Conservation (phyloP, 169 alveolate genomes). For the Perkinsus marinus region DNA sequence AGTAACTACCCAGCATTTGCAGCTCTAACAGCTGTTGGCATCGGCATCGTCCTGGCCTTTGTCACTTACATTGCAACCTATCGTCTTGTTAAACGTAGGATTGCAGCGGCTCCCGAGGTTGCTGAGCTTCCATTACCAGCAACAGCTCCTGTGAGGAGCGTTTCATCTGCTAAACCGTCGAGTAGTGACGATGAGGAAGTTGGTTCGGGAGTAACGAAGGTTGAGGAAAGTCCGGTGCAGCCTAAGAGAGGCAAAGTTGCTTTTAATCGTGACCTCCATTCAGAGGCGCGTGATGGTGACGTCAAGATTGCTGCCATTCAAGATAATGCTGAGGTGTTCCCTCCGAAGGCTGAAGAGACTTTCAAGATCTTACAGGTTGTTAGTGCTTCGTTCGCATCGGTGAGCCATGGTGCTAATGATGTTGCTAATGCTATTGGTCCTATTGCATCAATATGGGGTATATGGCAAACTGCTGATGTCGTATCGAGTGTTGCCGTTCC, state of each 20-base stretch:
- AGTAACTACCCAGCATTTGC: too few species aligned
- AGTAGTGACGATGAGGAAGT: too few species aligned
- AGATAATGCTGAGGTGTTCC: slow-evolving; percentile 28
- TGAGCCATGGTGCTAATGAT: slow-evolving; percentile 66
- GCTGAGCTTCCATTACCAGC: not conserved
- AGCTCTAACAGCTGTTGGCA: too few species aligned
- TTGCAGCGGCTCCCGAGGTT: not conserved
- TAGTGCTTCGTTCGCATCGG: slow-evolving; percentile 49
- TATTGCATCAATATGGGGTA: slow-evolving; percentile 30
- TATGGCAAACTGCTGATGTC: slow-evolving; percentile 28
- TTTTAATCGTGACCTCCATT: too few species aligned
- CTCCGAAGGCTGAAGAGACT: slow-evolving; percentile 24
- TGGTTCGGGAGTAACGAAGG: too few species aligned
- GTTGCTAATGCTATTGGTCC: slow-evolving; percentile 69
- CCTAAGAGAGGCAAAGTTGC: too few species aligned
- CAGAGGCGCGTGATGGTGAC: slow-evolving; percentile 7
- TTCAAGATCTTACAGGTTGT: slow-evolving; percentile 29
- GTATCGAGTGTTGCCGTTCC: slow-evolving; percentile 32
- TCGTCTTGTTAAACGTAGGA: not conserved
- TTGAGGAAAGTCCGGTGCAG: too few species aligned
- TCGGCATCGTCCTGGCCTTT: not conserved
- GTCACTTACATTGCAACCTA: not conserved
- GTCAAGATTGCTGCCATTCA: slow-evolving; percentile 11
- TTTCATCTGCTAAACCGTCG: too few species aligned
- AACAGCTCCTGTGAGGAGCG: too few species aligned